Percentiles rank a stretch among this genome's conserved stretches.
Evolutionary conservation across 306 rosid species (phyloP).

Genomic region (Vachellia collinsii): DNA sequence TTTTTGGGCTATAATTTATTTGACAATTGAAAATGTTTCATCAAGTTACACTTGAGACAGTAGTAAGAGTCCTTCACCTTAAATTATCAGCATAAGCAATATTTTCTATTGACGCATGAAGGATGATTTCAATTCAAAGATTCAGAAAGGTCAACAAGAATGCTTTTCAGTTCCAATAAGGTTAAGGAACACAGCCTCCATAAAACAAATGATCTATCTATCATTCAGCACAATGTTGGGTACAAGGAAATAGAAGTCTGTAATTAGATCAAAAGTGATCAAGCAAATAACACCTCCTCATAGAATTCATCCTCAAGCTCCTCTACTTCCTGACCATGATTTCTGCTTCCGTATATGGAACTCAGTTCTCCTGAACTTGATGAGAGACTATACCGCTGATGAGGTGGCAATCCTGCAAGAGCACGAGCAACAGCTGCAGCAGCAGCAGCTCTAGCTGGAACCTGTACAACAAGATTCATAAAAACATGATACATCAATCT

Average conservation of each 20-base stretch:
- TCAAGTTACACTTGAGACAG: conserved; percentile 7
- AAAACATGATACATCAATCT: conserved; percentile 40
- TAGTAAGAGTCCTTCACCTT: conserved; percentile 9
- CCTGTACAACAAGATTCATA: conserved; percentile 57
- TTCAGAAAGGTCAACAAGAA: conserved; percentile 33
- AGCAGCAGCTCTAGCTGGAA: conserved; percentile 93
- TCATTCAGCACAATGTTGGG: conserved; percentile 31
- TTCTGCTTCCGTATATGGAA: conserved; percentile 85
- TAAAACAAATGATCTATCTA: conserved; percentile 16
- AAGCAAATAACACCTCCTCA: conserved; percentile 82
- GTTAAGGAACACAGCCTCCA: conserved; percentile 33
- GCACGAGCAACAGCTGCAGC: conserved; percentile 99
- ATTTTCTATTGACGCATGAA: conserved; percentile 7
- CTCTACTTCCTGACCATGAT: conserved; percentile 63
- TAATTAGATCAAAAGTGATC: conserved; percentile 43
- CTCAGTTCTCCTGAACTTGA: conserved; percentile 92
- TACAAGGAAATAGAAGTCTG: conserved; percentile 42
- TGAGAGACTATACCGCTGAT: conserved; percentile 78
- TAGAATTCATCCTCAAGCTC: conserved; percentile 88
- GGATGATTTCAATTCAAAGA: conserved; percentile 25
- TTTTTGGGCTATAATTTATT: neutral
- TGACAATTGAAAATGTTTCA: neutral
- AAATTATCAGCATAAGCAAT: conserved; percentile 28
- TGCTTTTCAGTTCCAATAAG: conserved; percentile 11
- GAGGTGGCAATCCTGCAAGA: conserved; percentile 94